Evolutionary conservation across 768 basidiomycete species (phyloP), one percentile per base, ranked within the genome.

Genomic region (Grammothele lineata): DNA sequence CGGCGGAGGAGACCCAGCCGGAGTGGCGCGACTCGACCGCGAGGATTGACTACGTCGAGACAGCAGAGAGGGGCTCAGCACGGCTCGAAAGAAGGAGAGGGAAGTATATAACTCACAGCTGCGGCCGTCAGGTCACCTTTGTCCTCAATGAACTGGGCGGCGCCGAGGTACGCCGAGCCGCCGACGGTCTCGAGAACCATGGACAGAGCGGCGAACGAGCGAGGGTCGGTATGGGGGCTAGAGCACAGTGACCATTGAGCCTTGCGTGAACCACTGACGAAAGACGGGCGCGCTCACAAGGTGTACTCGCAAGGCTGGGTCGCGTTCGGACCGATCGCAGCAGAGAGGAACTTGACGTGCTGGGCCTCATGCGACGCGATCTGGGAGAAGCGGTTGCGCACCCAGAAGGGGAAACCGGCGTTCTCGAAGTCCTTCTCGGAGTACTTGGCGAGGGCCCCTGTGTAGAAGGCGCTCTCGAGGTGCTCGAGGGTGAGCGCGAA

Each of bases 91-190:
- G 12, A 19, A 17, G 9, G 15, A 36, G 8, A 36, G 9, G 18
- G 35, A 14, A 24, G 15, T 21, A n/a, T n/a, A n/a, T 9, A 22
- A 46, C 60, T 49, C 23, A 62, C 73, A 1, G 72, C 84, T 4
- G 78, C 75, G 15, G 74, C 72, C 4, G 76, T 76, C 18, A 78
- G 58, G 59, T 76, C 77, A 22, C 66, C 66, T 62, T 73, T 56
- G 49, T 67, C 59, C 18, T 56, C 35, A 45, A 80, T 61, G 51
- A 64, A 66, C 15, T 68, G 65, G 2, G 76, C 66, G 1, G 76
- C 75, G 14, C 85, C 85, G 47, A 76, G 70, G 58, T 82, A 85
- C 5, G 81, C 80, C 6, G 77, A 72, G 4, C 73, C 69, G 9
- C 70, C 72, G 35, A 85, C 75, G 24, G 71, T 68, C 66, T 83